Evolutionary conservation across 306 rosid species (phyloP).

Genomic region (Gleditsia sinensis): DNA sequence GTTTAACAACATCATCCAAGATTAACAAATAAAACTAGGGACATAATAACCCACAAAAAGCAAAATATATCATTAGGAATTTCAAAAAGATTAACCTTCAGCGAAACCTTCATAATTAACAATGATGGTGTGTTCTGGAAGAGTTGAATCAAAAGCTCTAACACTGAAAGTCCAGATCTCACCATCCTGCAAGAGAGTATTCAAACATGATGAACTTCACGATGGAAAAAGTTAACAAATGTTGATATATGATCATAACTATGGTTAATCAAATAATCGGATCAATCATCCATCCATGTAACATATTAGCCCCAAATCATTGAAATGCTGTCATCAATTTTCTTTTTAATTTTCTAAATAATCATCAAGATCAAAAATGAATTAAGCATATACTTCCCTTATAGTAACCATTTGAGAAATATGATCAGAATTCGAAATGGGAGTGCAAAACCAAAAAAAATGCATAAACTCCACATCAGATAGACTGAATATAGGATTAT

Average conservation of each 20-base stretch:
- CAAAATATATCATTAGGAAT: not conserved
- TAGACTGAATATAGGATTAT: not conserved
- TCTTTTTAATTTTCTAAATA: not conserved
- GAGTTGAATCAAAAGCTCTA: slow-evolving; percentile 80
- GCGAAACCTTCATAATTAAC: slow-evolving; percentile 95
- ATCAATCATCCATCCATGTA: not conserved
- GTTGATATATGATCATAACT: not conserved
- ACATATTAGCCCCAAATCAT: not conserved
- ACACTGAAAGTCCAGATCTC: slow-evolving; percentile 97
- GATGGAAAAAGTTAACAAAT: not conserved
- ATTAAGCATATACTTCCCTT: not conserved
- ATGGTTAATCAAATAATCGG: not conserved
- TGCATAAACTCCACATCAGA: not conserved
- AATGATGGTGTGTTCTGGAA: slow-evolving; percentile 81
- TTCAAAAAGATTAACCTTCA: slow-evolving; percentile 59
- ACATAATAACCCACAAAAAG: not conserved
- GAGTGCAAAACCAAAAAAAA: not conserved
- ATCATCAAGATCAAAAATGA: not conserved
- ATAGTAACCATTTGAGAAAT: not conserved
- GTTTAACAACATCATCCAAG: not conserved
- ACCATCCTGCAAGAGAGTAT: slow-evolving; percentile 65
- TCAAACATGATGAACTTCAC: slow-evolving; percentile 12
- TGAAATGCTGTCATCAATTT: not conserved
- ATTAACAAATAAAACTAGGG: slow-evolving; percentile 9
- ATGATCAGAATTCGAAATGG: not conserved